Base-by-base conservation (phyloP, 345 rosid genomes). In the Trapa incisa region DNA sequence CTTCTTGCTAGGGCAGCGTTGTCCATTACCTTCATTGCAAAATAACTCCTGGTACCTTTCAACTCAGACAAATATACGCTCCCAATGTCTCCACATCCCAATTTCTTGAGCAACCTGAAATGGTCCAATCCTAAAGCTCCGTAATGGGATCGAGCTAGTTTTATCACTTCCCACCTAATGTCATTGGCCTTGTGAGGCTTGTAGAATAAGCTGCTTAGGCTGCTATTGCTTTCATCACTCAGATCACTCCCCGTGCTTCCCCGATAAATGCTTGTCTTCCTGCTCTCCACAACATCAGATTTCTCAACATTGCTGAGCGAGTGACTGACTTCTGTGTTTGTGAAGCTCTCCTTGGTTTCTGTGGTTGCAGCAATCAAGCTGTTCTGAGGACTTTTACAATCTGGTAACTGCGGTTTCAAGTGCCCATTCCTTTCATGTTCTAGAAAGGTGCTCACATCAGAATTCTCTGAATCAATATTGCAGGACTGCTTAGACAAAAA, bases 181-280 rank as follows among this genome's bases (percentile, higher is more conserved):
- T 92, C 98, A 63, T 92, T 92, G 65, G 93, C 91, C 75, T 85
- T 85, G 62, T 89, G 98, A 14, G 98, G 98, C 75, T 88, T 92
- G 80, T 85, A 78, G 64, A 74, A 66, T 8, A 87, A 73, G 47
- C 77, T 77, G 80, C 92, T 85, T 48, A 87, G 73, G 79, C 84
- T 84, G 72, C 95, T 92, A 83, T 87, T 92, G 84, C 96, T 92
- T 70, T 87, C 98, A 53, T 92, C 96, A n/a, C 96, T 89, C 10
- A 85, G 70, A 78, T 91, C 94, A 73, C 98, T 92, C 61, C 85
- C 88, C 1, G 89, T 85, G 83, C 98, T 89, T 67, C 85, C 95
- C 71, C 95, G 81, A 53, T 81, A 79, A 43, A 84, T n/a, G 70
- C 87, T 85, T 3, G 76, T 75, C 78, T 85, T 89, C 86, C 87